Base-by-base conservation (phyloP, 169 alveolate genomes). In the Amoebophrya sp. region DNA sequence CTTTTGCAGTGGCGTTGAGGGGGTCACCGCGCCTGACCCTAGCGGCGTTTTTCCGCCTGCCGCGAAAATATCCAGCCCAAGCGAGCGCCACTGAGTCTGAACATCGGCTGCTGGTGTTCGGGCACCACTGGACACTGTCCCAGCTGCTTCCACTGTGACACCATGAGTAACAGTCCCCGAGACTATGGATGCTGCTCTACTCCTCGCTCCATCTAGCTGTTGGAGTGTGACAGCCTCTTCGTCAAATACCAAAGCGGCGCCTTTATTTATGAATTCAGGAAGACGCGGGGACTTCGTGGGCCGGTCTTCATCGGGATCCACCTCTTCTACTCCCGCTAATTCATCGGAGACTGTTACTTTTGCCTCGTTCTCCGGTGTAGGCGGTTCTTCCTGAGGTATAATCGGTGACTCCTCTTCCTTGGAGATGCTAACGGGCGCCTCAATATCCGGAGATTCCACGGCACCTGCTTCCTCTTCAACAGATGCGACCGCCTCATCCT, bases 21-120 rank as follows among this genome's bases (percentile, higher is more conserved):
- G 23, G 23, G n/a, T 23, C 10, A 23, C 76, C 76, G 76, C 10
- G n/a, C n/a, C 76, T 23, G 76, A 23, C 76, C 76, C 76, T 23
- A 10, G 3, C 33, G 83, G 83, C 83, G 83, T 65, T 26, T 29
- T 36, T 29, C n/a, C 83, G 83, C 83, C 83, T 18, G 83, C 3
- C 83, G 26, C 39, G 33, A 65, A 65, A n/a, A n/a, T n/a, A 6
- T 26, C 83, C 83, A 65, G n/a, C 2, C 83, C 83, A 1, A 65
- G 83, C 83, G 83, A 65, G 83, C 83, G 83, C 83, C 83, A 65
- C 83, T 65, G 83, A 29, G 83, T 65, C 83, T 65, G 83, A 29
- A 36, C 2, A 26, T 65, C n/a, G 2, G 36, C 83, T 10, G 76
- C n/a, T n/a, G n/a, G n/a, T n/a, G n/a, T n/a, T n/a, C n/a, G n/a